Percentiles rank a stretch among this genome's conserved stretches.
Conservation (phyloP, 495 filamentous ascomycete species). For the Penicillium angulare region DNA sequence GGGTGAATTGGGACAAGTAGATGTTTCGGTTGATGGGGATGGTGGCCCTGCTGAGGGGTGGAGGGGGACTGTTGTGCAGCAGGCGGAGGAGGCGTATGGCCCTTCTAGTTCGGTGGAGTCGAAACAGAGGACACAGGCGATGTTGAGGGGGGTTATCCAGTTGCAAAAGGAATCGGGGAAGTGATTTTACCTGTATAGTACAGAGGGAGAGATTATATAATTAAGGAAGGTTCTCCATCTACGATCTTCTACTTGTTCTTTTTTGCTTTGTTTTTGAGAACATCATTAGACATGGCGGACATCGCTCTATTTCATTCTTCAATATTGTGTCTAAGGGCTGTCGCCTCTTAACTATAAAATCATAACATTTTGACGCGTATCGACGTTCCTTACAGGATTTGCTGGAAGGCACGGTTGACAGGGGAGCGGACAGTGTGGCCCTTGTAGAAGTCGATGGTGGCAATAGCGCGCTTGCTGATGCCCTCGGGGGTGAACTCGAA, state of each 20-base stretch:
- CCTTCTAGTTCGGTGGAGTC: slow-evolving; percentile 14
- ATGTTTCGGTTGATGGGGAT: slow-evolving; percentile 37
- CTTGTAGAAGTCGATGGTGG: slow-evolving; percentile 97
- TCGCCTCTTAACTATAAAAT: slow-evolving; percentile 26
- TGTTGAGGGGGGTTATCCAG: slow-evolving; percentile 28
- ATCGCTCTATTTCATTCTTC: slow-evolving; percentile 32
- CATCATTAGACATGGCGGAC: slow-evolving; percentile 1
- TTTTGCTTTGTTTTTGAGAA: not conserved
- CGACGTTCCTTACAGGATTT: slow-evolving; percentile 39
- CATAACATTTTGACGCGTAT: slow-evolving; percentile 28
- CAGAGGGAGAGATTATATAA: too few species aligned
- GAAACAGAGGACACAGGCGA: slow-evolving; percentile 26
- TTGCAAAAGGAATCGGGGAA: slow-evolving; percentile 17
- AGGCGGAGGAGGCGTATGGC: slow-evolving; percentile 40
- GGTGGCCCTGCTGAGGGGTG: slow-evolving; percentile 33
- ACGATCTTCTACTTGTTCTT: too few species aligned
- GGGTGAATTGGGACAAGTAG: slow-evolving; percentile 44
- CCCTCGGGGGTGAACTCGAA: slow-evolving; percentile 99
- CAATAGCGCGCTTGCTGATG: slow-evolving; percentile 86
- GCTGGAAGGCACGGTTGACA: slow-evolving; percentile 76
- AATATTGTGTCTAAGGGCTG: slow-evolving; percentile 19
- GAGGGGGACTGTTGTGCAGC: slow-evolving; percentile 34
- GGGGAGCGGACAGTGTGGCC: slow-evolving; percentile 85
- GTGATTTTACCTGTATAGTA: not conserved
- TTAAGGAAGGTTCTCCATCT: too few species aligned